Evolutionary conservation across 495 filamentous ascomycete genomes (phyloP).

Genomic region (Penicillium turbatum): DNA sequence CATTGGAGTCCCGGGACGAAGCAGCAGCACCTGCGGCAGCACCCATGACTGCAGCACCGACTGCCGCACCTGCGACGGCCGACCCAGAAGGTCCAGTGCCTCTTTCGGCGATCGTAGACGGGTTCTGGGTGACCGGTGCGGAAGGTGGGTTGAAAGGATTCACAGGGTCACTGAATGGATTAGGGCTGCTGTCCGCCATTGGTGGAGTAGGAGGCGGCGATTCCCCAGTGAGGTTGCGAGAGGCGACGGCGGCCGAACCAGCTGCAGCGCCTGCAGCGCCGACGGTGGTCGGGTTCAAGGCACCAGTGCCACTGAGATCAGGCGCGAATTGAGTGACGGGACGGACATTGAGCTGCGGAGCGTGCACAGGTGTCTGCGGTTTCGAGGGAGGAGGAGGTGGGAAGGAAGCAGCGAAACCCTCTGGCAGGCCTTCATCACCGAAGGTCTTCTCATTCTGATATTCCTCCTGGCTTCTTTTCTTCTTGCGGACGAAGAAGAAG

Average conservation of each 20-base stretch:
- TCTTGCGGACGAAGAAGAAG: conserved; percentile 65
- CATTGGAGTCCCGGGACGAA: conserved; percentile 35
- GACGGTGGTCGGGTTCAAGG: conserved; percentile 32
- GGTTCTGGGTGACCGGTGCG: conserved; percentile 5
- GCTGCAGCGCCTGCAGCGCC: conserved; percentile 32
- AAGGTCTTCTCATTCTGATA: conserved; percentile 51
- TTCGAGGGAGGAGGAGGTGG: conserved; percentile 34
- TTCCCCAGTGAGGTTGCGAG: conserved; percentile 38
- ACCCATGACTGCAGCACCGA: conserved; percentile 37
- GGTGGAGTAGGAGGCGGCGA: conserved; percentile 34
- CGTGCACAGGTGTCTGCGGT: conserved; percentile 47
- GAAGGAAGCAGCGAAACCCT: conserved; percentile 24
- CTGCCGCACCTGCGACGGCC: conserved; percentile 32
- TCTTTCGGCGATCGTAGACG: conserved; percentile 24
- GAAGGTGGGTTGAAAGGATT: conserved; percentile 49
- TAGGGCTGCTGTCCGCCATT: conserved; percentile 36
- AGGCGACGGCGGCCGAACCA: conserved; percentile 27
- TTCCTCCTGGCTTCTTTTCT: conserved; percentile 53
- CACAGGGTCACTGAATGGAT: conserved; percentile 46
- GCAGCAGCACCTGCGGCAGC: conserved; percentile 32
- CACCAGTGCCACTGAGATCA: conserved; percentile 47
- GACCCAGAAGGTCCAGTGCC: conserved; percentile 22
- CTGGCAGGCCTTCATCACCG: conserved; percentile 26
- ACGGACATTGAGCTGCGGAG: conserved; percentile 79
- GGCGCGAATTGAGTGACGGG: conserved; percentile 87